These are phyloP conservation scores for Penicillium vulpinum DNA, from an alignment of 2,329 filamentous ascomycete species.

Conservation along the genomic window DNA sequence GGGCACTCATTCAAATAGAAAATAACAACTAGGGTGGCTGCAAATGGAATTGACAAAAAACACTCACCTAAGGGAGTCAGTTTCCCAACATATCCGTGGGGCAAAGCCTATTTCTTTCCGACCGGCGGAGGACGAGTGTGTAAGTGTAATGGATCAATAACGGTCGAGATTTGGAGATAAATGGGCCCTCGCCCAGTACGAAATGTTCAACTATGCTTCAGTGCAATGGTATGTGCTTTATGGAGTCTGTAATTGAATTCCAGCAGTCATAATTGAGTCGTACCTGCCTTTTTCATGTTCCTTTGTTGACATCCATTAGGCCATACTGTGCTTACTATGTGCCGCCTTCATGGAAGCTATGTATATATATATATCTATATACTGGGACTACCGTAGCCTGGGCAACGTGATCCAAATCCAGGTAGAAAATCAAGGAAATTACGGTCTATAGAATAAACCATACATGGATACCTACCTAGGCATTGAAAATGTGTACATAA, in stretches of 20 bases:
- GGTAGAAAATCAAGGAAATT: background rate
- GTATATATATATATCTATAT: conserved; percentile 6
- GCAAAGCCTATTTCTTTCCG: conserved; percentile 11
- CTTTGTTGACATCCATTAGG: background rate
- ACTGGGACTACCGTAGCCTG: background rate
- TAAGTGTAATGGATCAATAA: conserved; percentile 13
- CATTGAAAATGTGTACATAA: background rate
- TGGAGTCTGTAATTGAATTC: background rate
- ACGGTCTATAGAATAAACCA: background rate
- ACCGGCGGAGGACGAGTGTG: conserved; percentile 7
- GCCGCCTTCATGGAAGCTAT: conserved; percentile 13
- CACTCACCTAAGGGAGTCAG: background rate
- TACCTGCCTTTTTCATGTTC: background rate
- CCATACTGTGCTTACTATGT: background rate
- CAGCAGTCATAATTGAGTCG: conserved; percentile 1
- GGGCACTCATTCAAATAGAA: conserved; percentile 14
- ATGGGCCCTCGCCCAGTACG: background rate
- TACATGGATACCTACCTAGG: too few species aligned
- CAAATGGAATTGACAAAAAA: background rate
- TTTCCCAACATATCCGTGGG: conserved; percentile 9
- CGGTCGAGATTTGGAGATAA: conserved; percentile 3
- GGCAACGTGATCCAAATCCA: background rate
- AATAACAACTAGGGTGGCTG: background rate
- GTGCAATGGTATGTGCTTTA: background rate
- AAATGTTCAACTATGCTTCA: background rate